Conservation (phyloP, 345 rosid genomes). For the Eucalyptus tenuipes region DNA sequence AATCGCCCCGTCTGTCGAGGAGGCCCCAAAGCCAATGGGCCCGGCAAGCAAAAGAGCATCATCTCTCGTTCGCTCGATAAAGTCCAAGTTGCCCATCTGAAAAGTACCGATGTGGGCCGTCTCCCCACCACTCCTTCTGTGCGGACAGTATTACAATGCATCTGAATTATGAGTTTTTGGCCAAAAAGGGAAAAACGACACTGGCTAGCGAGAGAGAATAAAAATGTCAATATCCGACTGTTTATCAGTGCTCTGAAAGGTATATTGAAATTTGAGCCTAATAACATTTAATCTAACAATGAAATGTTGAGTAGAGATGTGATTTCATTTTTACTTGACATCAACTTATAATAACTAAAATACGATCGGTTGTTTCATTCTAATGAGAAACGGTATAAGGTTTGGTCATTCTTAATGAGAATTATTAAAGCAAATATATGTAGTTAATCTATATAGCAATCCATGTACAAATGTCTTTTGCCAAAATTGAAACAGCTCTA, state of each 20-base stretch:
- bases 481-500: background rate
- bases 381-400: fast-evolving
- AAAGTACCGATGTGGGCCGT: background rate
- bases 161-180: background rate
- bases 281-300: too few species aligned
- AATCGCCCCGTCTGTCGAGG: background rate
- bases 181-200: background rate
- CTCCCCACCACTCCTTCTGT: background rate
- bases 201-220: background rate
- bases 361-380: background rate
- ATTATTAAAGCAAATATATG: background rate
- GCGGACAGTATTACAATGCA: background rate
- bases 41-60: background rate
- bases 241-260: background rate
- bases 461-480: background rate
- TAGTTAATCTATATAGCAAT: fast-evolving
- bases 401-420: background rate
- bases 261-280: background rate
- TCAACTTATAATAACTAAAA: background rate
- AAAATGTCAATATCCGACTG: background rate
- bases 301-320: background rate
- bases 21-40: background rate
- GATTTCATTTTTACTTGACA: background rate
- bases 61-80: too few species aligned
- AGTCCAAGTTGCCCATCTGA: background rate